Percentiles rank a stretch among this genome's conserved stretches.
Conservation (phyloP, 148 eudicot species). For the Amaranthus hypochondriacus region DNA sequence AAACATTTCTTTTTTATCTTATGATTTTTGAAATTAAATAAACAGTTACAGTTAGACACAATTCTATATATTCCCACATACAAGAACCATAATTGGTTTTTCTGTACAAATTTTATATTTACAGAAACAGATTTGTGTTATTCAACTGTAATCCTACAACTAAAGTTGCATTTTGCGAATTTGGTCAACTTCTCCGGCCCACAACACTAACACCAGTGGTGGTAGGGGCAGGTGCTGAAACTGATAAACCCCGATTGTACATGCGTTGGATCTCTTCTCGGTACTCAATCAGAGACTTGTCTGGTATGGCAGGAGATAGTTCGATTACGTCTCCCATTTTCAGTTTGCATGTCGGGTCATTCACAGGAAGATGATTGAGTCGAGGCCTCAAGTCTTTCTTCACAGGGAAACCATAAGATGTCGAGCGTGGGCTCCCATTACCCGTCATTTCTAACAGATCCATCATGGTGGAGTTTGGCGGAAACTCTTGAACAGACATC, state of each 20-base stretch:
- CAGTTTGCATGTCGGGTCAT: conserved; percentile 61
- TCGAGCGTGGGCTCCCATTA: conserved; percentile 57
- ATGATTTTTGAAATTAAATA: conserved; percentile 22
- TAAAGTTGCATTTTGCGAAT: neutral
- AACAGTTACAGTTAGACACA: conserved; percentile 20
- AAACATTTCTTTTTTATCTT: neutral
- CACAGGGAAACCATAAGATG: conserved; percentile 53
- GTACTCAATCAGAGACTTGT: conserved; percentile 64
- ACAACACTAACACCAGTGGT: conserved; percentile 20
- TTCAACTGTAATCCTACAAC: conserved; percentile 18
- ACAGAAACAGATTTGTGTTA: conserved; percentile 24
- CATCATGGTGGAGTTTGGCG: conserved; percentile 55
- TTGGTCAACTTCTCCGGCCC: conserved; percentile 49
- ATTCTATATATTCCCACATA: conserved; percentile 20
- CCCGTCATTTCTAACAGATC: conserved; percentile 64
- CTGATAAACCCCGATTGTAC: conserved; percentile 58
- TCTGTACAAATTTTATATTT: conserved; percentile 42
- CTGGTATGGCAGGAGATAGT: conserved; percentile 73
- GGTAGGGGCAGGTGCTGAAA: conserved; percentile 27
- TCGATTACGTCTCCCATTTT: conserved; percentile 95
- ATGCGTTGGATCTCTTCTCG: conserved; percentile 93
- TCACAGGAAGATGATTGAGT: conserved; percentile 63
- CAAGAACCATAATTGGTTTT: conserved; percentile 14
- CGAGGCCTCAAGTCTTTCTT: conserved; percentile 79
- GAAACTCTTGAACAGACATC: conserved; percentile 96